These are phyloP conservation scores for Pichia occidentalis DNA, from an alignment of 805 yeast species.

Conservation along the genomic window DNA sequence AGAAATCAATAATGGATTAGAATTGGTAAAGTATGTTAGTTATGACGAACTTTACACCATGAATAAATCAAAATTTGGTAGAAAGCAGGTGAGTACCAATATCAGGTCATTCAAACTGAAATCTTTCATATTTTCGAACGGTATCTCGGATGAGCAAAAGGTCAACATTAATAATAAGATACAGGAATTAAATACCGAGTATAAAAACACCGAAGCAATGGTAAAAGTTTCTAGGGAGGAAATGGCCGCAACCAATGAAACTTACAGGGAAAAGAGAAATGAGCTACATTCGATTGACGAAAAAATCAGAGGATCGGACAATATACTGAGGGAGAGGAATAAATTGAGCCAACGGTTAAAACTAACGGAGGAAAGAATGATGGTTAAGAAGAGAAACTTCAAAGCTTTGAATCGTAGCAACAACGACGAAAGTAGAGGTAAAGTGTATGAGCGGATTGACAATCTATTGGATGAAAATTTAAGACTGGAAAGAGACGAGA, in stretches of 20 bases:
- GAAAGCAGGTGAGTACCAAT: slow-evolving; percentile 42
- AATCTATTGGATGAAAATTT: background rate
- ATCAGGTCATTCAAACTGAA: slow-evolving; percentile 28
- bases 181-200: slow-evolving; percentile 7
- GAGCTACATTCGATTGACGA: slow-evolving; percentile 1
- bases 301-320: background rate
- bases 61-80: slow-evolving; percentile 58
- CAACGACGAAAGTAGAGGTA: background rate
- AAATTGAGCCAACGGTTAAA: slow-evolving; percentile 5
- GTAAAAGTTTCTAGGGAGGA: background rate
- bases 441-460: slow-evolving; percentile 4
- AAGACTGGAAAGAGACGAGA: background rate
- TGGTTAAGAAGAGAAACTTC: background rate
- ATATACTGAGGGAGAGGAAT: background rate
- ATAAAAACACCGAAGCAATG: background rate
- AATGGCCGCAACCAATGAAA: background rate
- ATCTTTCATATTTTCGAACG: slow-evolving; percentile 29
- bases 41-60: slow-evolving; percentile 49
- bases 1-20: slow-evolving; percentile 35
- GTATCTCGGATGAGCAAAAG: slow-evolving; percentile 28
- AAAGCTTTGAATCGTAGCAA: slow-evolving; percentile 6
- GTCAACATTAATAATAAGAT: slow-evolving; percentile 16
- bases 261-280: background rate
- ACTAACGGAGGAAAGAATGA: slow-evolving; percentile 1
- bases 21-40: slow-evolving; percentile 53